phyloP scores from a whole-genome alignment of 2,329 filamentous ascomycete species.

The Coniella lustricola region DNA sequence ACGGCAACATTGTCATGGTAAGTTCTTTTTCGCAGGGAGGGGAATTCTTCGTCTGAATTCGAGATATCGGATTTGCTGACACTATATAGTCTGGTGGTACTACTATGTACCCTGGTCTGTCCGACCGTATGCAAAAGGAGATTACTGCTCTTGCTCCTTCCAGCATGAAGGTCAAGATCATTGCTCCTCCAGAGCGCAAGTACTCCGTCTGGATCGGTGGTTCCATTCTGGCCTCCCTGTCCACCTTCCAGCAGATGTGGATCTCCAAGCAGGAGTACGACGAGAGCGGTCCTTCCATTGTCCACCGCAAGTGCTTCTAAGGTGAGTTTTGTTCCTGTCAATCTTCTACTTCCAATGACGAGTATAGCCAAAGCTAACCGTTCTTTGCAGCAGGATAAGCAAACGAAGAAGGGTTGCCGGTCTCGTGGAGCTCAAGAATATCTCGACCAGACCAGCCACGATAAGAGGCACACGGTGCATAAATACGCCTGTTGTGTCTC shows the following conservation, averaged over 20 bases:
- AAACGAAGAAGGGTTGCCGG: slow-evolving; percentile 17
- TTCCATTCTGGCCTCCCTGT: slow-evolving; percentile 98
- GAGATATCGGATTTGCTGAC: slow-evolving; percentile 25
- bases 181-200: slow-evolving; percentile 99
- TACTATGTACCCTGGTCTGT: slow-evolving; percentile 99
- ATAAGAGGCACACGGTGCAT: slow-evolving; percentile 38
- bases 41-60: background rate
- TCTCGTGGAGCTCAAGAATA: slow-evolving; percentile 32
- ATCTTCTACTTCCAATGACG: too few relatives aligned
- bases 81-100: slow-evolving; percentile 89
- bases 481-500: slow-evolving; percentile 44
- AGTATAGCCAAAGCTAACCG: background rate
- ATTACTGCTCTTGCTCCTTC: slow-evolving; percentile 98
- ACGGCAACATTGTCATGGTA: slow-evolving; percentile 99
- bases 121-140: slow-evolving; percentile 99
- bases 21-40: too few relatives aligned
- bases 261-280: slow-evolving; percentile 99
- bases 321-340: slow-evolving; percentile 36
- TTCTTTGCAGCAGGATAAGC: slow-evolving; percentile 14
- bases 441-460: slow-evolving; percentile 38
- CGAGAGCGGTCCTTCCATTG: slow-evolving; percentile 98
- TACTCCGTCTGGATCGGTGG: slow-evolving; percentile 99
- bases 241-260: slow-evolving; percentile 99
- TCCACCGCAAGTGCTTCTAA: slow-evolving; percentile 99
- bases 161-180: slow-evolving; percentile 99